Conservation (phyloP, 768 basidiomycete species). For the Tremella mesenterica region DNA sequence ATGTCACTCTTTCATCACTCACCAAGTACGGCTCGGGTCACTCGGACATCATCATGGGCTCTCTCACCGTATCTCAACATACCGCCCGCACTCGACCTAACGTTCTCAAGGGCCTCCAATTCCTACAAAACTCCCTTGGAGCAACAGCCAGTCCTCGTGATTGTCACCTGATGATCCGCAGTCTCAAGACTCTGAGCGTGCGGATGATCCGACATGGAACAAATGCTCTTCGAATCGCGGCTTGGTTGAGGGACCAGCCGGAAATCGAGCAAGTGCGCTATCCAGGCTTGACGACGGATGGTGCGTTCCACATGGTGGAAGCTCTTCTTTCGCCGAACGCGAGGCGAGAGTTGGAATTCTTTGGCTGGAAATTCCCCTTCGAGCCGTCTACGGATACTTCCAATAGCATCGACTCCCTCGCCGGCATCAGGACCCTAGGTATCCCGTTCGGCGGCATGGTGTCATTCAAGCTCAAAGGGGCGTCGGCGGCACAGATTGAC, state of each 20-base stretch:
- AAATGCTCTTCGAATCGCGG: slow-evolving; percentile 70
- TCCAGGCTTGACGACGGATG: slow-evolving; percentile 65
- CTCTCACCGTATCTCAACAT: slow-evolving; percentile 49
- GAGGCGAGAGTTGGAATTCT: slow-evolving; percentile 53
- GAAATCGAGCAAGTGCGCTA: slow-evolving; percentile 76
- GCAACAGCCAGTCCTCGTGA: slow-evolving; percentile 61
- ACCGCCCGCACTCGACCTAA: slow-evolving; percentile 42
- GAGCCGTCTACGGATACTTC: slow-evolving; percentile 11
- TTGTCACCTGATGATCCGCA: slow-evolving; percentile 80
- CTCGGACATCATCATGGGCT: slow-evolving; percentile 86
- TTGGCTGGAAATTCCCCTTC: slow-evolving; percentile 43
- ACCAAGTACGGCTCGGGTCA: slow-evolving; percentile 90
- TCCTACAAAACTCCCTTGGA: slow-evolving; percentile 70
- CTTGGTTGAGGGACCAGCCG: slow-evolving; percentile 51
- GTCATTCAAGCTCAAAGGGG: slow-evolving; percentile 56
- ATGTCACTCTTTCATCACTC: slow-evolving; percentile 63
- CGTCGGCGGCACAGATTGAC: slow-evolving; percentile 50
- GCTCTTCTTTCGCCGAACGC: slow-evolving; percentile 59
- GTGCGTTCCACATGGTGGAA: slow-evolving; percentile 59
- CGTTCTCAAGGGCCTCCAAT: slow-evolving; percentile 55
- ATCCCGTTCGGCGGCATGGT: slow-evolving; percentile 92
- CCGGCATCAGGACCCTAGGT: slow-evolving; percentile 44
- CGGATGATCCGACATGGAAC: slow-evolving; percentile 78
- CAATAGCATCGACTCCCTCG: slow-evolving; percentile 14
- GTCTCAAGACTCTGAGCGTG: slow-evolving; percentile 80